A percentile compares a stretch with the other conserved stretches of the same genome.
phyloP scores from a whole-genome alignment of 129 eudicot genomes.

The Ambrosia artemisiifolia region DNA sequence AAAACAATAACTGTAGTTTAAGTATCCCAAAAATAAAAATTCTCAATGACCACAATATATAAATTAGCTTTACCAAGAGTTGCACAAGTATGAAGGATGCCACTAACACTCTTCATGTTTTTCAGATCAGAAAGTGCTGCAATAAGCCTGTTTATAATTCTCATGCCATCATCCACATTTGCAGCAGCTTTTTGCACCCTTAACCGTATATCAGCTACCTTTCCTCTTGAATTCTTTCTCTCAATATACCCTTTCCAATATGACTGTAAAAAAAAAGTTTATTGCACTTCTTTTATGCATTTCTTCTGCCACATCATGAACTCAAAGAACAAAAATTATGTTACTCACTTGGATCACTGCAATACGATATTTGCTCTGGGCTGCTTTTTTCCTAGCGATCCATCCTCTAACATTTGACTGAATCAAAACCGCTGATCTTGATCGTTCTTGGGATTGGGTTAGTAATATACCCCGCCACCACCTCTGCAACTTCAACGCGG shows the following conservation, averaged over 20 bases:
- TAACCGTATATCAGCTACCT: constrained; percentile 57
- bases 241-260: constrained; percentile 81
- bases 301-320: neutral
- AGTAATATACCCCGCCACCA: constrained; percentile 60
- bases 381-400: constrained; percentile 45
- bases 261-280: constrained; percentile 42
- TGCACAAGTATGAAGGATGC: constrained; percentile 85
- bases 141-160: constrained; percentile 82
- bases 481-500: constrained; percentile 49
- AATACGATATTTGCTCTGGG: constrained; percentile 37
- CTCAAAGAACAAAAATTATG: neutral
- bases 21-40: neutral
- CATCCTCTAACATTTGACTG: constrained; percentile 70
- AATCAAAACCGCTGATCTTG: constrained; percentile 47
- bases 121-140: constrained; percentile 74
- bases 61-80: constrained; percentile 55
- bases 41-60: neutral
- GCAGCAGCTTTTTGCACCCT: constrained; percentile 78
- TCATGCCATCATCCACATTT: constrained; percentile 75
- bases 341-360: constrained; percentile 72
- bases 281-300: neutral
- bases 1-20: neutral
- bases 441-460: constrained; percentile 26
- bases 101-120: constrained; percentile 73
- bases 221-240: constrained; percentile 55